These are phyloP conservation scores for Daldinia sp. DNA, from an alignment of 2,329 filamentous ascomycete genomes.

Conservation along the genomic window DNA sequence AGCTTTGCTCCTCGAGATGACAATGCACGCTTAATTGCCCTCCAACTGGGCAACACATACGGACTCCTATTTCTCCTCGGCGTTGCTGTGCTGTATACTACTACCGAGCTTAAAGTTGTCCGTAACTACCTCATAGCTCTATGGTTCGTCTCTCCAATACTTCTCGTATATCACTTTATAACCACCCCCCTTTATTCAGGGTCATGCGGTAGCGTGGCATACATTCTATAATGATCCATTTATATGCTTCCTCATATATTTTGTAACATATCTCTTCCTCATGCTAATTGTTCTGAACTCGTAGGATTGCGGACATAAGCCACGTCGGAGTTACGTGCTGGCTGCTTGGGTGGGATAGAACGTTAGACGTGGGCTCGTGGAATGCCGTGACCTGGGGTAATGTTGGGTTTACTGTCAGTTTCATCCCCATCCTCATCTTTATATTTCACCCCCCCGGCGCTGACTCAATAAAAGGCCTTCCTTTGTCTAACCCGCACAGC, in stretches of 20 bases:
- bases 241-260: background rate
- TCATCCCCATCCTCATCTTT: background rate
- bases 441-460: background rate
- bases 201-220: background rate
- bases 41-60: constrained; percentile 78
- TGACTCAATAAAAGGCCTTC: constrained; percentile 45
- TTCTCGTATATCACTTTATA: constrained; percentile 1
- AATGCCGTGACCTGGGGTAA: constrained; percentile 81
- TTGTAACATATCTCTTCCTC: background rate
- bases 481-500: constrained; percentile 51
- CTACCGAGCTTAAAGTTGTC: constrained; percentile 73
- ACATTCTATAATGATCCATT: background rate
- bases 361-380: constrained; percentile 69
- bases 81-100: constrained; percentile 72
- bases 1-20: constrained; percentile 55
- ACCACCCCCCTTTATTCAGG: background rate
- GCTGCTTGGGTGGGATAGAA: constrained; percentile 67
- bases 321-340: constrained; percentile 73
- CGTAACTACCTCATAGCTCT: constrained; percentile 75
- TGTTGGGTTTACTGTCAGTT: constrained; percentile 71
- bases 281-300: background rate
- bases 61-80: constrained; percentile 74
- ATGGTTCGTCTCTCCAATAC: constrained; percentile 54
- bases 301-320: constrained; percentile 70
- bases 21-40: constrained; percentile 68